Evolutionary conservation across 306 rosid genomes (phyloP).

Genomic region (Sophora flavescens): DNA sequence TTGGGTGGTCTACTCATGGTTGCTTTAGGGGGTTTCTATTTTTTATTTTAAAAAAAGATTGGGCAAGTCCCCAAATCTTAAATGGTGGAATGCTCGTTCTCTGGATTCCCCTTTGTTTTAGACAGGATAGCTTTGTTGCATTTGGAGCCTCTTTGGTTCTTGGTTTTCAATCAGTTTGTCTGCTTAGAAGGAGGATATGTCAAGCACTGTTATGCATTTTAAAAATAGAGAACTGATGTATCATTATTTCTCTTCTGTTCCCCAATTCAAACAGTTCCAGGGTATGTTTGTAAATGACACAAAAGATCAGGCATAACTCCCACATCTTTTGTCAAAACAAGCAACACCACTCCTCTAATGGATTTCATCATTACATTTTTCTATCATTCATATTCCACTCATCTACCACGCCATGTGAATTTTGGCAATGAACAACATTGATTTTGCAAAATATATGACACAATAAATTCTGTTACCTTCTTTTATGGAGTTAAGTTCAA

Average conservation of each 20-base stretch:
- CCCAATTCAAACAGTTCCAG: not conserved
- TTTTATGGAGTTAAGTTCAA: too few species aligned
- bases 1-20: too few species aligned
- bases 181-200: too few species aligned
- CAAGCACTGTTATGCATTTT: not conserved
- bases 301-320: not conserved
- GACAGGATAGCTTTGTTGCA: not conserved
- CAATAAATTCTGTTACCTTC: not conserved
- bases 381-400: not conserved
- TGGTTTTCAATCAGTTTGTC: too few species aligned
- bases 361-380: not conserved
- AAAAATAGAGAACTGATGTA: not conserved
- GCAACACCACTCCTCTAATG: not conserved
- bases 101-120: too few species aligned
- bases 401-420: not conserved
- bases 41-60: too few species aligned
- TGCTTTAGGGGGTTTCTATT: too few species aligned
- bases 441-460: not conserved
- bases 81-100: too few species aligned
- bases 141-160: too few species aligned
- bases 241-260: not conserved
- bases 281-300: not conserved
- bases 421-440: not conserved
- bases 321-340: slow-evolving; percentile 5
- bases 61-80: too few species aligned